Conservation (phyloP, 1,139 yeast species). For the Hemisphaericaspora lyxosophila region DNA sequence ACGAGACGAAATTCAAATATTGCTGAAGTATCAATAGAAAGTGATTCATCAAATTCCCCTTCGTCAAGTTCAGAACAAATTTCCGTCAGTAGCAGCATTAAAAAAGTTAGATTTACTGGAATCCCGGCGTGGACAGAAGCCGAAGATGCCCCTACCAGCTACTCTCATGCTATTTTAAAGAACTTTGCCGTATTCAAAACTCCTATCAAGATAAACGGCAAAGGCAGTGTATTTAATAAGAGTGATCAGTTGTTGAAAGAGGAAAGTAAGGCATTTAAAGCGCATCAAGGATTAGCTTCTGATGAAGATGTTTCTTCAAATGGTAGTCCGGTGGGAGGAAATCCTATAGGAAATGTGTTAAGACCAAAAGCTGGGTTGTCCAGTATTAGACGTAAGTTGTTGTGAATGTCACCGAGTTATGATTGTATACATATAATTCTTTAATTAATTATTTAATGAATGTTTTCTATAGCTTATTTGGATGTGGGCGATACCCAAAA, state of each 20-base stretch:
- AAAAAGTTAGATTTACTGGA: constrained; percentile 53
- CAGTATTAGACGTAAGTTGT: background rate
- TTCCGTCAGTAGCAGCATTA: constrained; percentile 14
- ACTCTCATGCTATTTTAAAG: constrained; percentile 46
- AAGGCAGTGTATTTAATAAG: constrained; percentile 29
- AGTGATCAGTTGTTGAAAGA: constrained; percentile 51
- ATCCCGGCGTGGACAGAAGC: constrained; percentile 52
- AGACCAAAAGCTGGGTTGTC: background rate
- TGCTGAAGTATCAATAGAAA: background rate
- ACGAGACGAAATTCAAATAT: constrained; percentile 1
- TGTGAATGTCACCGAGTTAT: too few species aligned
- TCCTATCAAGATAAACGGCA: constrained; percentile 19
- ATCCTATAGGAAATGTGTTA: background rate
- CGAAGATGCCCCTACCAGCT: constrained; percentile 57
- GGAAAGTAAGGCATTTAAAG: constrained; percentile 52
- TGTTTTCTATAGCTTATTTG: too few species aligned
- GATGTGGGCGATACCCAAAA: background rate
- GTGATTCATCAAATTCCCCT: background rate
- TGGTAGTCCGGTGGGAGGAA: background rate
- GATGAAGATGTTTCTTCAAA: constrained; percentile 3
- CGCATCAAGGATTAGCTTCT: constrained; percentile 16
- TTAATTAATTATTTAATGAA: background rate
- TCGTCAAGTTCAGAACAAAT: constrained; percentile 7
- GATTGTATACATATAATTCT: too few species aligned
- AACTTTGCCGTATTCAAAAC: constrained; percentile 43